Evolutionary conservation across 2,329 filamentous ascomycete genomes (phyloP).

Genomic region (Tolypocladium endophyticum): DNA sequence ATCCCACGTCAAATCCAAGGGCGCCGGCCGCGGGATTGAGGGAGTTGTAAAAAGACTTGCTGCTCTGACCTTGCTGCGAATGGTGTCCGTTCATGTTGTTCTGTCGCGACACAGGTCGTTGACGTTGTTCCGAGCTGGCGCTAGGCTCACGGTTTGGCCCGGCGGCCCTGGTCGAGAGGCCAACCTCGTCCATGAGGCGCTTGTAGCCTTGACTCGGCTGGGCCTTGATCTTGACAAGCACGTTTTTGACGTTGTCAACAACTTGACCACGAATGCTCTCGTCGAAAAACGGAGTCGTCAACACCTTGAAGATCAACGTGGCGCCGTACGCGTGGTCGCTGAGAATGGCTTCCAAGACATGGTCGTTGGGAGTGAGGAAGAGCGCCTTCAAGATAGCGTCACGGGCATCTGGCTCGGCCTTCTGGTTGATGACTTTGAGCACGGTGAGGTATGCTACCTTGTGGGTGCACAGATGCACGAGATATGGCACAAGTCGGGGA

Average conservation of each 20-base stretch:
- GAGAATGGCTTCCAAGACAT: constrained; percentile 80
- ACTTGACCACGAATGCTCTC: constrained; percentile 81
- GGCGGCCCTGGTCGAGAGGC: constrained; percentile 59
- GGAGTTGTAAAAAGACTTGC: constrained; percentile 43
- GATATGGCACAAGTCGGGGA: constrained; percentile 80
- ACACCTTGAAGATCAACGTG: constrained; percentile 95
- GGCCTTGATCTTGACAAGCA: constrained; percentile 82
- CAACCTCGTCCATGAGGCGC: constrained; percentile 96
- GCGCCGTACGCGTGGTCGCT: constrained; percentile 86
- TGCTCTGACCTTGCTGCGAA: constrained; percentile 27
- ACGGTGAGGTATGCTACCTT: constrained; percentile 97
- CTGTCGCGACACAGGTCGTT: constrained; percentile 47
- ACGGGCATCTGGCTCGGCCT: constrained; percentile 83
- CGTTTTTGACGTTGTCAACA: constrained; percentile 82
- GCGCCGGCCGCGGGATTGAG: constrained; percentile 29
- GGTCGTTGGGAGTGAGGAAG: constrained; percentile 83
- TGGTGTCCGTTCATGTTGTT: constrained; percentile 33
- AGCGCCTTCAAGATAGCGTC: constrained; percentile 83
- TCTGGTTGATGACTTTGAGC: constrained; percentile 96
- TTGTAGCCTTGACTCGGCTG: constrained; percentile 95
- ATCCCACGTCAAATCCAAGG: constrained; percentile 40
- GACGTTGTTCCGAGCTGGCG: constrained; percentile 36
- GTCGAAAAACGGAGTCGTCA: constrained; percentile 95
- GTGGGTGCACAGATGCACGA: constrained; percentile 94
- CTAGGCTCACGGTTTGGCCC: constrained; percentile 32